Conservation (phyloP, 306 rosid genomes). For the Castanospermum australe region DNA sequence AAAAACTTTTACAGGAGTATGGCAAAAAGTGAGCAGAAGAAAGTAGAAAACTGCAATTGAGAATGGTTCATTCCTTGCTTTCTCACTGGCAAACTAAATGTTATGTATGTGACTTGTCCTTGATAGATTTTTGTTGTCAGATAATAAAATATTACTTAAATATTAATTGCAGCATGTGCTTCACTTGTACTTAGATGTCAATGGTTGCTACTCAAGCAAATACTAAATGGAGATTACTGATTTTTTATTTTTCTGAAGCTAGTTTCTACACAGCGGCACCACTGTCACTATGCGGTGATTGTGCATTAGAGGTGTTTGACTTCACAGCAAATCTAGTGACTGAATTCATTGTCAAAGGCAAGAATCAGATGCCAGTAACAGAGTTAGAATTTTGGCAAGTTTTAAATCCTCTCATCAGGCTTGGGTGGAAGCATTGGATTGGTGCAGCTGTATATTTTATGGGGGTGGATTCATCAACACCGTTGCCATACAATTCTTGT, state of each 20-base stretch:
- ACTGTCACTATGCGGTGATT: conserved; percentile 78
- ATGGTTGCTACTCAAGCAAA: conserved; percentile 16
- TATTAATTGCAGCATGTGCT: not conserved
- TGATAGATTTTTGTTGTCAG: not conserved
- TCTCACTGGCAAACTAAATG: not conserved
- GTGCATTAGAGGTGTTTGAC: conserved; percentile 50
- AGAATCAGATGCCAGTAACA: conserved; percentile 51
- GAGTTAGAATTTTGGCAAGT: conserved; percentile 57
- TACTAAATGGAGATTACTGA: conserved; percentile 33
- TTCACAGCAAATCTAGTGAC: conserved; percentile 45
- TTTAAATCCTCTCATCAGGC: conserved; percentile 56
- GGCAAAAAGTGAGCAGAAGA: not conserved
- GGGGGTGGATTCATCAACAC: conserved; percentile 90
- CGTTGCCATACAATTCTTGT: conserved; percentile 86
- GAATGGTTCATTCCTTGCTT: not conserved
- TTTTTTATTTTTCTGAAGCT: conserved; percentile 45
- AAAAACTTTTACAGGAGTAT: not conserved
- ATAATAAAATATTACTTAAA: not conserved
- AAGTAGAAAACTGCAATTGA: not conserved
- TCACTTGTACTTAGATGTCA: not conserved
- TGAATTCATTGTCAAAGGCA: conserved; percentile 71
- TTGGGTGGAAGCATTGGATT: conserved; percentile 76
- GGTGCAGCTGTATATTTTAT: conserved; percentile 68
- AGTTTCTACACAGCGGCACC: conserved; percentile 91
- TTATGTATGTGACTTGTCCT: not conserved